Evolutionary conservation across 2,329 filamentous ascomycete genomes (phyloP), one percentile per base, ranked within the genome.

Genomic region (Fusarium hainanense): DNA sequence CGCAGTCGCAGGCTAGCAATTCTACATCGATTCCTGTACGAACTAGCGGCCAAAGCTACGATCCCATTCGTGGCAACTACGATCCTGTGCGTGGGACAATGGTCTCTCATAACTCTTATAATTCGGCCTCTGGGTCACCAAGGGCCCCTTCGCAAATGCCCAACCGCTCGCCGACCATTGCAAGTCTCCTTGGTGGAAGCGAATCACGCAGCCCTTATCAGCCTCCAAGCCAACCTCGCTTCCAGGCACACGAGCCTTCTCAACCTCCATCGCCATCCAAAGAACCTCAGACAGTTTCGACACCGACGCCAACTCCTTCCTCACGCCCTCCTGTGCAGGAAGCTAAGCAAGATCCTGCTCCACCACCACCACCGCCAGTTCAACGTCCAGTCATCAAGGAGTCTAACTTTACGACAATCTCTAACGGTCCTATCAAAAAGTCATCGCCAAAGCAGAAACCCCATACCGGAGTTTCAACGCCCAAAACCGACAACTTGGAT

Each of bases 21-120:
- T 85, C 60, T 82, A 68, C 79, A 66, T 64, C 82, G 44, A 76
- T 82, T 20, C 83, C 84, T 11, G 81, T 84, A 50, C 84, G 91
- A 51, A 90, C 90, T 16, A 92, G 92, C 75, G 91, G 93, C 44
- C 92, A 93, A 75, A 93, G 92, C 74, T 98, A 96, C 81, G 94
- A 98, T 78, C 94, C 94, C 1, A 94, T 97, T 69, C 89, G 94
- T 48, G 93, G 91, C n/a, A 89, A 87, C 69, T 90, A 89, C 71
- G 88, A 90, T 71, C 88, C 88, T 2, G 84, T 90, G 50, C 83
- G 88, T 43, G 88, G 88, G 75, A 92, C 88, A 4, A 88, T 90
- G 77, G 74, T 87, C 47, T 74, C 85, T 70, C 82, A 85, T 77
- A 80, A 87, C 79, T 76, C 84, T 68, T 82, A 83, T 51, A 77